Conservation (phyloP, 495 filamentous ascomycete species). For the Pyrenopolyporus hunteri region DNA sequence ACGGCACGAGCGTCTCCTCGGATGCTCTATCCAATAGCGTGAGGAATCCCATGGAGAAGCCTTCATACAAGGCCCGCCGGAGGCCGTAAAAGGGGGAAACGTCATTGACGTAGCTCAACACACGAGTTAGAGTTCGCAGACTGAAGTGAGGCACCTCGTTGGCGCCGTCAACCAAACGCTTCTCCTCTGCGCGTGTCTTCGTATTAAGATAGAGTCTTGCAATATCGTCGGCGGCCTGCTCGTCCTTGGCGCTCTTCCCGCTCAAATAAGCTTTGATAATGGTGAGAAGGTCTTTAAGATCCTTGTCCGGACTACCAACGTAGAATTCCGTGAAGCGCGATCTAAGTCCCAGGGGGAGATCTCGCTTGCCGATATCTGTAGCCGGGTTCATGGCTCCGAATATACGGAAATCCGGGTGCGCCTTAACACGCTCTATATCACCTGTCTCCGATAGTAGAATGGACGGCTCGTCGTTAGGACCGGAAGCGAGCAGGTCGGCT, state of each 20-base stretch:
- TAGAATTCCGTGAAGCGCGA: constrained; percentile 95
- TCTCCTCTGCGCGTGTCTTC: constrained; percentile 78
- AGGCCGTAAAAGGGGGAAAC: constrained; percentile 87
- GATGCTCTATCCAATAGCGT: constrained; percentile 83
- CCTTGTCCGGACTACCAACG: constrained; percentile 83
- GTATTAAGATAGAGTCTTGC: constrained; percentile 85
- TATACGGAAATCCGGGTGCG: constrained; percentile 91
- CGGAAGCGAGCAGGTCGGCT: constrained; percentile 78
- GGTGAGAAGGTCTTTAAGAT: constrained; percentile 78
- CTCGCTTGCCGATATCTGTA: constrained; percentile 94
- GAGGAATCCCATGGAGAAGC: constrained; percentile 97
- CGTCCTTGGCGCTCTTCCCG: constrained; percentile 66
- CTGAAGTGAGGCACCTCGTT: constrained; percentile 95
- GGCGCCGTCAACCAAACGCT: constrained; percentile 88
- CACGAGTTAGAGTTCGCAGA: constrained; percentile 90
- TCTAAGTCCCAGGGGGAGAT: constrained; percentile 81
- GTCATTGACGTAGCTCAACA: constrained; percentile 82
- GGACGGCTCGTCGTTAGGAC: constrained; percentile 69
- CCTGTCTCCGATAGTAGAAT: constrained; percentile 91
- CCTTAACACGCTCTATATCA: constrained; percentile 82
- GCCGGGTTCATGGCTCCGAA: constrained; percentile 99
- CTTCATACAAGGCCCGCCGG: constrained; percentile 86
- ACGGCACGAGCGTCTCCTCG: constrained; percentile 73
- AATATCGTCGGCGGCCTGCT: constrained; percentile 73
- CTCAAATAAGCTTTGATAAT: constrained; percentile 88